These are phyloP conservation scores for Lodderomyces theae DNA, from an alignment of 1,139 yeast species.

Conservation along the genomic window DNA sequence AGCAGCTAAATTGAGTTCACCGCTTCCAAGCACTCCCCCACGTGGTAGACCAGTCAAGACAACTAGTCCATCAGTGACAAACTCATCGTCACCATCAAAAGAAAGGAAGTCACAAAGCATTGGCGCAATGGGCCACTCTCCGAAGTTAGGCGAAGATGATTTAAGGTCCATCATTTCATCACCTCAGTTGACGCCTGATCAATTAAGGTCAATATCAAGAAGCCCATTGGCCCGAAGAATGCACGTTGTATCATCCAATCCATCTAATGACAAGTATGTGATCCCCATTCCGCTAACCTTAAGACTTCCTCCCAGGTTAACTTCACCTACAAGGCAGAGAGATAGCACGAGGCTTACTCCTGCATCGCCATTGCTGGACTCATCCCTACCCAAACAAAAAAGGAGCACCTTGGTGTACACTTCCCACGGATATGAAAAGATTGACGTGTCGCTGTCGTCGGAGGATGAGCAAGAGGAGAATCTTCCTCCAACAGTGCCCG, in stretches of 20 bases:
- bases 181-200: slow-evolving; percentile 21
- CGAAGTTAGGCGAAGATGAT: slow-evolving; percentile 22
- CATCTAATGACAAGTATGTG: slow-evolving; percentile 28
- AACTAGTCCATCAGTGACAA: slow-evolving; percentile 16
- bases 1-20: not conserved
- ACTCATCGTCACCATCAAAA: slow-evolving; percentile 33
- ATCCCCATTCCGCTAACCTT: slow-evolving; percentile 47
- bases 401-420: slow-evolving; percentile 33
- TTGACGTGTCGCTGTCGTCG: slow-evolving; percentile 28
- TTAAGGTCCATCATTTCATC: slow-evolving; percentile 20
- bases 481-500: not conserved
- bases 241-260: slow-evolving; percentile 27
- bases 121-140: slow-evolving; percentile 6
- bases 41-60: not conserved
- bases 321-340: slow-evolving; percentile 11
- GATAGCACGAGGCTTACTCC: slow-evolving; percentile 20
- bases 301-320: slow-evolving; percentile 42
- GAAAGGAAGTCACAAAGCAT: slow-evolving; percentile 17
- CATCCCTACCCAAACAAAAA: slow-evolving; percentile 15
- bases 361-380: slow-evolving; percentile 15
- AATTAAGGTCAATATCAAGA: slow-evolving; percentile 30
- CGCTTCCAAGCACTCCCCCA: not conserved
- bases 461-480: slow-evolving; percentile 2
- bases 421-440: slow-evolving; percentile 37
- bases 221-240: slow-evolving; percentile 39